Evolutionary conservation across 1,139 yeast genomes (phyloP), one percentile per base, ranked within the genome.

Genomic region (Candida tunisiensis): DNA sequence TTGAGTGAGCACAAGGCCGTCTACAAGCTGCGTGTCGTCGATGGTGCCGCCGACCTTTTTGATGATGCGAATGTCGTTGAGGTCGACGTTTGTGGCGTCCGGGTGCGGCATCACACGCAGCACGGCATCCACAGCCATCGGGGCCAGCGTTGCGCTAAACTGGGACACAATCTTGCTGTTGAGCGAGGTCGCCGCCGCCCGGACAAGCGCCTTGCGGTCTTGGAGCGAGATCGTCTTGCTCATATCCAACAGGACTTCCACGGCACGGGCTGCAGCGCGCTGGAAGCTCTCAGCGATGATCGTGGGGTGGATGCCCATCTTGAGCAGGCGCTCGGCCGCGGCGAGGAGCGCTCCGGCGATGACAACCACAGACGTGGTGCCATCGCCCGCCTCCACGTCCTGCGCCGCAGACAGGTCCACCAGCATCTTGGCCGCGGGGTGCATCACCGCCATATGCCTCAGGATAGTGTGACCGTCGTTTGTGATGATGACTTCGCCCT

Each of bases 381-480:
- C 99, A 50, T 88, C 99, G 32, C 99, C 99, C 14, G 98, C 96
- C 51, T 85, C 99, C 19, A 85, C 75, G 45, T 88, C 98, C 55
- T 88, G 98, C 2, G 98, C 96, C 26, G 88, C 94, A 36, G 93
- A 77, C 16, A 91, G 82, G 49, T 91, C 98, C 27, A 88, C 98
- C 42, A 88, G 67, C 96, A 91, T 88, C 47, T 85, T 74, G 3
- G 98, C 98, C 2, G 95, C 99, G 3, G 99, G 98, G 47, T 83
- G 95, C 44, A 83, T 63, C 25, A 83, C 88, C 3, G 94, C 94
- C 93, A 83, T 82, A 49, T 83, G 93, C 44, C 74, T 71, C 41
- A 83, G 60, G 37, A 83, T 83, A 6, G 95, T 83, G 49, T 92
- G 96, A 23, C 99, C 99, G 55, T 88, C 99, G 51, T 88, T 91